phyloP scores from a whole-genome alignment of 441 rosid genomes.

The Mallotus japonicus region DNA sequence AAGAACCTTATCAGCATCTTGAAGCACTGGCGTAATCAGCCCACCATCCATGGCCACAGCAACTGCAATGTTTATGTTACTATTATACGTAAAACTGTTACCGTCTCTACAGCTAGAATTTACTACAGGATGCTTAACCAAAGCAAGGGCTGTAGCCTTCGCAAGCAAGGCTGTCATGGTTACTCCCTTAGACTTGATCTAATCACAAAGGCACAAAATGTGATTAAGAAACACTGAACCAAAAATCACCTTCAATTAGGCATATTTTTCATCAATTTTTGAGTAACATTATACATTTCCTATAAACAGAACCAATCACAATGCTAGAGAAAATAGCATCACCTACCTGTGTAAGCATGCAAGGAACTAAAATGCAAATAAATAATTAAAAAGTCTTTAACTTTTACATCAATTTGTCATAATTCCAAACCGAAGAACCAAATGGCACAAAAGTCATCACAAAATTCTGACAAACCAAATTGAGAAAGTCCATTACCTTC shows the following conservation, averaged over 20 bases:
- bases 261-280: not conserved
- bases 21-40: conserved; percentile 90
- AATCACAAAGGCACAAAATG: conserved; percentile 22
- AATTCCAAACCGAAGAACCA: not conserved
- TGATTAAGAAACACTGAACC: not conserved
- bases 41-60: conserved; percentile 95
- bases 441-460: not conserved
- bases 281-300: not conserved
- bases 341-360: not conserved
- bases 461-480: not conserved
- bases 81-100: conserved; percentile 74
- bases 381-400: not conserved
- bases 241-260: not conserved
- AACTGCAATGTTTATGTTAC: conserved; percentile 81
- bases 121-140: conserved; percentile 73
- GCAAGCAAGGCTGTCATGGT: conserved; percentile 95
- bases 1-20: conserved; percentile 82
- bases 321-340: not conserved
- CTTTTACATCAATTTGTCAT: not conserved
- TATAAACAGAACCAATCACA: not conserved
- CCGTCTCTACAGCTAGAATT: conserved; percentile 91
- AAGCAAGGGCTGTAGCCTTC: conserved; percentile 87
- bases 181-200: conserved; percentile 93
- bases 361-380: not conserved
- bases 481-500: conserved; percentile 44